Percentiles rank a stretch among this genome's conserved stretches.
Evolutionary conservation across 305 asterid genomes (phyloP).

Genomic region (Plantago lanceolata): DNA sequence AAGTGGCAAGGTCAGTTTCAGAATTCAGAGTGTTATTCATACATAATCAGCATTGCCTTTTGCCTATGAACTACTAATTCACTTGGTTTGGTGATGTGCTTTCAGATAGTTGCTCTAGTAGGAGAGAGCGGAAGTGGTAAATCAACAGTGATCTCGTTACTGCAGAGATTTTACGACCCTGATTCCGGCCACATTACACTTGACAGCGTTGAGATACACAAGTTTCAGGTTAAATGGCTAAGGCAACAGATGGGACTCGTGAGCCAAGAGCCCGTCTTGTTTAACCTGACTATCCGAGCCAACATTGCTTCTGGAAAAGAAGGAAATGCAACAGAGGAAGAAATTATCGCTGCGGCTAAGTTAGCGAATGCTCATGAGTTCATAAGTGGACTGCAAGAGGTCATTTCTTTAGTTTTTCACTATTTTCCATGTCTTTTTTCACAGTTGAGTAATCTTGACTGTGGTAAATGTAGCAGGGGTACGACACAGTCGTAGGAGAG

Average conservation of each 20-base stretch:
- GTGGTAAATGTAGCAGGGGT: background rate
- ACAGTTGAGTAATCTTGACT: background rate
- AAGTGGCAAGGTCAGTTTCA: constrained; percentile 2
- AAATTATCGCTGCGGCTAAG: constrained; percentile 8
- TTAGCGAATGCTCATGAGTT: constrained; percentile 9
- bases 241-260: constrained; percentile 11
- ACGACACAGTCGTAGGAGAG: constrained; percentile 3
- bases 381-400: constrained; percentile 3
- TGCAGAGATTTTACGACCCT: constrained; percentile 6
- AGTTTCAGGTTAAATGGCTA: constrained; percentile 8
- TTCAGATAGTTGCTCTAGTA: constrained; percentile 6
- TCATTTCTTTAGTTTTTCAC: background rate
- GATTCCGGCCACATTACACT: constrained; percentile 5
- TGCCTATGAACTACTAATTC: background rate
- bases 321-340: constrained; percentile 13
- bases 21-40: no score
- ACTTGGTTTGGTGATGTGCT: background rate
- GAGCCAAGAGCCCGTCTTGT: constrained; percentile 8
- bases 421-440: background rate
- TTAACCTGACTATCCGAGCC: background rate
- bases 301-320: constrained; percentile 6
- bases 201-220: background rate
- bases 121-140: constrained; percentile 10
- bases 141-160: constrained; percentile 5
- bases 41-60: background rate